Base-by-base conservation (phyloP, 768 basidiomycete species). In the Glaciozyma martinii region DNA sequence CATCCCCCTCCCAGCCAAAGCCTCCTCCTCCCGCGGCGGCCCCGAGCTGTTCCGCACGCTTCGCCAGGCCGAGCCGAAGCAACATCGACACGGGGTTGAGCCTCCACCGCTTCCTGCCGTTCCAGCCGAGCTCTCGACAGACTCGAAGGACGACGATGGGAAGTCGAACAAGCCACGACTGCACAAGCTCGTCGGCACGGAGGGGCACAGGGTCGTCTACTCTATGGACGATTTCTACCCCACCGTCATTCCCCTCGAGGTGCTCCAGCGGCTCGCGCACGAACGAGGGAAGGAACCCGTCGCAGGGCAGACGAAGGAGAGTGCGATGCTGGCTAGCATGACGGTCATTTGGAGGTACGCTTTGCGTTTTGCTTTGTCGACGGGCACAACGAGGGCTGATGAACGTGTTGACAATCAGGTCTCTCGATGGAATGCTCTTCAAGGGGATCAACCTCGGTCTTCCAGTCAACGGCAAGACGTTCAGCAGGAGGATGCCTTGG, bases 391-490 rank as follows among this genome's bases (percentile, higher is more conserved):
- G 32, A 18, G 5, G 10, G 3, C 47, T 7, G 15, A 44, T 59
- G 21, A 44, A 29, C 3, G 18, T 23, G 19, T 21, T 1, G 8
- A n/a, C 1, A 4, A 21, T 6, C 52, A 66, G 68, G 2, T 29
- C 53, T 5, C 18, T 70, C 46, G 62, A 66, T 47, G 55, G 61
- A 25, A 12, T 49, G 21, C 57, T 70, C 9, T 70, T 70, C 47
- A 44, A 18, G 18, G 68, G 68, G 18, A 60, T 66, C 47, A 63
- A 29, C 2, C 42, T 52, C 8, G 40, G 23, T 3, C 29, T 66
- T 0, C 47, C 63, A 5, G 42, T 59, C 19, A 6, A 23, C 1
- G 62, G 62, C 19, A 64, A 61, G 40, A 54, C 46, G 10, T 59
- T 70, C 44, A 18, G 7, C 2, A 61, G 42, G 47, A 18, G 32